Percentiles rank a stretch among this genome's conserved stretches.
Evolutionary conservation across 2,329 filamentous ascomycete species (phyloP).

Genomic region (Calonectria multiphialidica): DNA sequence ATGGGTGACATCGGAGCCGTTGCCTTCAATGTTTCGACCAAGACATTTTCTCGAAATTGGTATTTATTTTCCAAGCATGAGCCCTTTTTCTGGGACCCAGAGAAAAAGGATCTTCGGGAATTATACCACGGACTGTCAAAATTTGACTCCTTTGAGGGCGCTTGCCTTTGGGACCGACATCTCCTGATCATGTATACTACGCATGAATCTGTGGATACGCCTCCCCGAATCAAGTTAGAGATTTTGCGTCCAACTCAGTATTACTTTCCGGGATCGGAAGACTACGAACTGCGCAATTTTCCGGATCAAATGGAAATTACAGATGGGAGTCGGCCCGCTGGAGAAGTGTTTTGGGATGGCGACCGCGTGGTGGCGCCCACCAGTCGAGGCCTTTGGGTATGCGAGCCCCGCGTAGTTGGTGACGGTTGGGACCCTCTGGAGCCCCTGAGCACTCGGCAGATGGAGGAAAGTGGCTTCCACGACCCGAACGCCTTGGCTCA

Average conservation of each 20-base stretch:
- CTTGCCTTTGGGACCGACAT: constrained; percentile 29
- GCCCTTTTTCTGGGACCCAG: constrained; percentile 19
- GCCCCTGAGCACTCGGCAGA: not conserved
- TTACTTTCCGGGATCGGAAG: not conserved
- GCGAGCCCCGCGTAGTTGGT: not conserved
- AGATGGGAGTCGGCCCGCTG: not conserved
- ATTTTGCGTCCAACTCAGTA: not conserved
- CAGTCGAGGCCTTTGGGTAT: constrained; percentile 20
- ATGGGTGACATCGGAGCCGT: constrained; percentile 28
- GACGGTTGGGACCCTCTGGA: not conserved
- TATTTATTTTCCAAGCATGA: constrained; percentile 17
- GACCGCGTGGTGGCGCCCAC: constrained; percentile 30
- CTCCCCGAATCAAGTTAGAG: not conserved
- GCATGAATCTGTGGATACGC: not conserved
- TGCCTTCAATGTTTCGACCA: constrained; percentile 33
- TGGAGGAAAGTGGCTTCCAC: not conserved
- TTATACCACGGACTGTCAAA: not conserved
- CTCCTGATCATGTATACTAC: constrained; percentile 18
- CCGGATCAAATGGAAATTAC: constrained; percentile 4
- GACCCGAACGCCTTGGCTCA: not conserved
- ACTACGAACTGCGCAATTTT: not conserved
- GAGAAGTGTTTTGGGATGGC: constrained; percentile 31
- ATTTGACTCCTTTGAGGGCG: not conserved
- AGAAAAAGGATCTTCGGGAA: not conserved
- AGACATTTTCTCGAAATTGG: constrained; percentile 27